Percentiles rank a stretch among this genome's conserved stretches.
phyloP scores from a whole-genome alignment of 2,329 filamentous ascomycete species.

The Pyrenophora graminea region DNA sequence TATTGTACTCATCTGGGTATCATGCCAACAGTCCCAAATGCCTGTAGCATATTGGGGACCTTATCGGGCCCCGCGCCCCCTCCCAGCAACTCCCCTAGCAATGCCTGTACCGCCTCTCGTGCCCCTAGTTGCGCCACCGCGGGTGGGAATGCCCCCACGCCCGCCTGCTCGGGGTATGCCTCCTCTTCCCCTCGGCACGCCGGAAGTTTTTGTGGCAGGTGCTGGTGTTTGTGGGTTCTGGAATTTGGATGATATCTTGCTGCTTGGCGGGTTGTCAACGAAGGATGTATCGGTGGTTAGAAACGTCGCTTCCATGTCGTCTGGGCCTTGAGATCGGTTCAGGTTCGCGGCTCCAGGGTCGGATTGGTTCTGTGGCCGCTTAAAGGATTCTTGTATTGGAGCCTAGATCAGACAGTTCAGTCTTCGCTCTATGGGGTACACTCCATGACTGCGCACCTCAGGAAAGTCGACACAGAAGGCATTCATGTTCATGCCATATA shows the following conservation, averaged over 20 bases:
- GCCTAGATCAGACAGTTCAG: constrained; percentile 57
- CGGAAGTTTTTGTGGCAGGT: constrained; percentile 26
- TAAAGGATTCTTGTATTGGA: constrained; percentile 82
- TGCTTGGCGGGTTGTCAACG: constrained; percentile 76
- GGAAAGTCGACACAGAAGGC: constrained; percentile 98
- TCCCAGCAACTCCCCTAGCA: constrained; percentile 39
- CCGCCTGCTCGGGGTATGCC: constrained; percentile 43
- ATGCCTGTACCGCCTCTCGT: constrained; percentile 45
- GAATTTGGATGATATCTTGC: constrained; percentile 52
- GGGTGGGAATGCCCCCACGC: constrained; percentile 40
- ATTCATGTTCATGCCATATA: constrained; percentile 98
- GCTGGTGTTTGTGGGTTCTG: constrained; percentile 43
- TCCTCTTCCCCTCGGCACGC: constrained; percentile 34
- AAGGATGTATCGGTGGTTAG: constrained; percentile 93
- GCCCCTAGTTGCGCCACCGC: constrained; percentile 38
- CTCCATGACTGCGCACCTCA: constrained; percentile 63
- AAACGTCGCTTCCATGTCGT: constrained; percentile 77
- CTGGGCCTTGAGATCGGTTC: constrained; percentile 30
- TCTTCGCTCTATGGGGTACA: not conserved
- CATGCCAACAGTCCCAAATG: not conserved
- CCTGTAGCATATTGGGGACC: not conserved
- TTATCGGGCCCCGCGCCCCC: constrained; percentile 38
- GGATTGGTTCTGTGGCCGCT: constrained; percentile 43
- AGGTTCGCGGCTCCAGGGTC: constrained; percentile 27
- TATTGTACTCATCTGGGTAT: constrained; percentile 6